Base-by-base conservation (phyloP, 805 yeast species). In the Isabelozyma heimii region DNA sequence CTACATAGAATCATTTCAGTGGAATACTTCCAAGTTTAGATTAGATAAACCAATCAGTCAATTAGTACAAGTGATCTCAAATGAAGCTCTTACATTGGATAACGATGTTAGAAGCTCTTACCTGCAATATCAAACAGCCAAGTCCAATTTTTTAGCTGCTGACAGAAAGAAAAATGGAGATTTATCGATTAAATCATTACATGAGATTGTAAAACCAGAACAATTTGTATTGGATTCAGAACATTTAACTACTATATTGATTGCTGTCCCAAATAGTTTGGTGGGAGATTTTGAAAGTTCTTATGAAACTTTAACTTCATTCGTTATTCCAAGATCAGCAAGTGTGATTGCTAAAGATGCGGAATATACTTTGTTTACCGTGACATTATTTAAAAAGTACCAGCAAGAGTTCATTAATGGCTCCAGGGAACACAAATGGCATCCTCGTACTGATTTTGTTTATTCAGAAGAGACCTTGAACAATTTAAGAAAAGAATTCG, bases 161-260 rank as follows among this genome's bases (percentile, higher is more conserved):
- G 96, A 92, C 68, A 83, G 97, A 62, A 91, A 91, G 71, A 87
- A 87, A 67, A 86, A 89, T 37, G 99, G 99, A 50, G 97, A 94
- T 66, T 77, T 94, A 55, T 85, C 97, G 3, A 91, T 92, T 48
- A 85, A 89, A 66, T 88, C 97, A 3, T 76, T 94, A 52, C 97
- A 92, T 64, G 94, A 89, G 61, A 80, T 92, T 48, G 97, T 94
- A 45, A 80, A 81, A 46, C 86, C 90, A 9, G 83, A 83, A 46
- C 90, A 94, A 61, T 89, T 94, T 65, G 91, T 94, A 13, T 74
- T 87, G 55, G 82, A 83, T 58, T 87, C 96, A 5, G 98, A 92
- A 53, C 89, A 91, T 67, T 78, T 94, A 63, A 83, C 84, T 43
- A 90, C 97, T 0, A 76, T 89, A n/a, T 75, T 94, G 49, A 76